Base-by-base conservation (phyloP, 2,329 filamentous ascomycete species). In the Scorias spongiosa region DNA sequence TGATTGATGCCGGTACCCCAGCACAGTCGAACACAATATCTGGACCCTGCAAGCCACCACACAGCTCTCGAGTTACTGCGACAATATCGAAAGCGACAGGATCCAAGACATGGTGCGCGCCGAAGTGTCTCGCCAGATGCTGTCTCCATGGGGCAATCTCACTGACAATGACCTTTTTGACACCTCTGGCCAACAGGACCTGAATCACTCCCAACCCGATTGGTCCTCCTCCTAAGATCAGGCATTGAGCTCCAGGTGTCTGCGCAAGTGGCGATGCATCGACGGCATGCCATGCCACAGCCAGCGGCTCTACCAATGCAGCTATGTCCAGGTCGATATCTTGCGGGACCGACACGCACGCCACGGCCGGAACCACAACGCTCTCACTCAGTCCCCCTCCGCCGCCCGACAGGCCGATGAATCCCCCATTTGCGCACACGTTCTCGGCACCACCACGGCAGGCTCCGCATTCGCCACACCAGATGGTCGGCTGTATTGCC, bases 271-370 rank as follows among this genome's bases (percentile, higher is more conserved):
- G 66, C 0, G 67, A 67, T 3, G 70, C 61, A 5, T 66, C 65
- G 9, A 78, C 69, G 0, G 75, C 76, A 51, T 81, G 78, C 76
- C 76, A 80, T 8, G 74, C 76, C 0, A 81, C 76, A 0, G 75
- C 66, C 2, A 81, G 61, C 0, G 78, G 78, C 50, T 81, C 78
- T 6, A 80, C 70, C 2, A 81, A 63, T 0, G 78, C 76, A n/a
- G 57, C 72, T 12, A 75, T 62, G 37, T 75, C 69, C 15, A 76
- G 63, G 0, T 66, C 62, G 8, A 76, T 60, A 41, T 68, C 67
- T 5, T 69, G 63, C 0, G 76, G 74, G 0, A 79, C 60, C 2
- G 65, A 64, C 39, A 74, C 63, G 0, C 70, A 65, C 8, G 69
- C 67, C 5, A 63, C 59, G 20, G 67, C 62, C 12, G 70, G 57